Percentiles rank a stretch among this genome's conserved stretches.
phyloP scores from a whole-genome alignment of 1,284 basidiomycete species.

The Ceratobasidium papillatum region DNA sequence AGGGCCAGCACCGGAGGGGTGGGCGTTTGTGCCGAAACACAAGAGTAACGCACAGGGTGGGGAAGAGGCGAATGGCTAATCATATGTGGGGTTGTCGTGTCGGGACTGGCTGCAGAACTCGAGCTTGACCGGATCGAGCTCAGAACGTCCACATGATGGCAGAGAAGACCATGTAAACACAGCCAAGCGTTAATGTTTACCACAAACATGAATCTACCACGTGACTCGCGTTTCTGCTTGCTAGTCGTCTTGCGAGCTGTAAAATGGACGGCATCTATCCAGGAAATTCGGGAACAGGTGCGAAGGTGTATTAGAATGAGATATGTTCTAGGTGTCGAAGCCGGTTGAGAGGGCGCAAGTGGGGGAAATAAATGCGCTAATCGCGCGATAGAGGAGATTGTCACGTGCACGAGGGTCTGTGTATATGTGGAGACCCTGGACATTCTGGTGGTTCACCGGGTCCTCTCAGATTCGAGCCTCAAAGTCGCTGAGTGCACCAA shows the following conservation, averaged over 20 bases:
- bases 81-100: background rate
- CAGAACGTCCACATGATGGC: constrained; percentile 34
- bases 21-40: constrained; percentile 77
- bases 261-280: background rate
- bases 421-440: constrained; percentile 1
- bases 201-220: constrained; percentile 7
- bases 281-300: background rate
- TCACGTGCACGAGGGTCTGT: constrained; percentile 5
- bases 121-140: constrained; percentile 33
- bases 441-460: constrained; percentile 26
- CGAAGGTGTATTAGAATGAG: background rate
- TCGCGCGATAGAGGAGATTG: background rate
- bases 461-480: constrained; percentile 27
- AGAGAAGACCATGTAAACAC: background rate
- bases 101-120: background rate
- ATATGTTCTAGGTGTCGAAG: background rate
- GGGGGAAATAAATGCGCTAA: constrained; percentile 13
- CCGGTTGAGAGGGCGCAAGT: background rate
- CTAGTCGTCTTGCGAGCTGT: background rate
- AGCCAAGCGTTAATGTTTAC: constrained; percentile 10
- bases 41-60: constrained; percentile 70
- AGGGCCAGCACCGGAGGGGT: constrained; percentile 71
- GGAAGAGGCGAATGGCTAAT: constrained; percentile 62
- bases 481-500: constrained; percentile 18
- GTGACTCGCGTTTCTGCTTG: constrained; percentile 2